Conservation (phyloP, 2,329 filamentous ascomycete species). For the Venturia oleaginea region DNA sequence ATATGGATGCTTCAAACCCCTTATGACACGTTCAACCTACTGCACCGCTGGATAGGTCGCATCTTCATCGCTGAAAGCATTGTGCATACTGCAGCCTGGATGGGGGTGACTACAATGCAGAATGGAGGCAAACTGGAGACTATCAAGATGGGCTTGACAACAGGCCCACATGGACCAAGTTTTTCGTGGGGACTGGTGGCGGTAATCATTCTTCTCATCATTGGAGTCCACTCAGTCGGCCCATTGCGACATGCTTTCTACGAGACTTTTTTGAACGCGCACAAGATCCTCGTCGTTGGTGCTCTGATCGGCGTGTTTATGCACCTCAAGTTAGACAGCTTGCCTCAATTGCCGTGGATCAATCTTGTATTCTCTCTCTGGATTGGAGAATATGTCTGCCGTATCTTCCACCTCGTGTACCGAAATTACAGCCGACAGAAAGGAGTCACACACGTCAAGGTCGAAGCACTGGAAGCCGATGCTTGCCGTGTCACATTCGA, state of each 20-base stretch:
- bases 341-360: constrained; percentile 66
- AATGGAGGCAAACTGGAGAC: constrained; percentile 53
- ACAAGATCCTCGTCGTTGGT: constrained; percentile 66
- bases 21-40: constrained; percentile 92
- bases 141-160: constrained; percentile 42
- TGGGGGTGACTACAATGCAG: constrained; percentile 46
- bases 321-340: constrained; percentile 60
- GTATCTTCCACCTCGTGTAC: constrained; percentile 41
- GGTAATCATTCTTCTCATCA: constrained; percentile 49
- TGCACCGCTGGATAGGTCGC: constrained; percentile 76
- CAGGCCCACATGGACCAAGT: constrained; percentile 25
- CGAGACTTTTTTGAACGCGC: constrained; percentile 85
- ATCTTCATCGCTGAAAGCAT: constrained; percentile 61
- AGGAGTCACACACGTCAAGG: constrained; percentile 42
- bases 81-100: constrained; percentile 64
- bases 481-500: constrained; percentile 53
- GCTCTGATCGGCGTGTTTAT: constrained; percentile 65
- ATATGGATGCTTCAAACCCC: constrained; percentile 75
- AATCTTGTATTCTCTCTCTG: constrained; percentile 68
- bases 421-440: constrained; percentile 44
- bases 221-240: constrained; percentile 64
- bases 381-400: constrained; percentile 53
- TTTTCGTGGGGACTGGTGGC: constrained; percentile 56
- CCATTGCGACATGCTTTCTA: constrained; percentile 90
- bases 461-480: constrained; percentile 51